These are phyloP conservation scores for Debaryomycetaceae sp. DNA, from an alignment of 1,139 yeast genomes.

Conservation along the genomic window DNA sequence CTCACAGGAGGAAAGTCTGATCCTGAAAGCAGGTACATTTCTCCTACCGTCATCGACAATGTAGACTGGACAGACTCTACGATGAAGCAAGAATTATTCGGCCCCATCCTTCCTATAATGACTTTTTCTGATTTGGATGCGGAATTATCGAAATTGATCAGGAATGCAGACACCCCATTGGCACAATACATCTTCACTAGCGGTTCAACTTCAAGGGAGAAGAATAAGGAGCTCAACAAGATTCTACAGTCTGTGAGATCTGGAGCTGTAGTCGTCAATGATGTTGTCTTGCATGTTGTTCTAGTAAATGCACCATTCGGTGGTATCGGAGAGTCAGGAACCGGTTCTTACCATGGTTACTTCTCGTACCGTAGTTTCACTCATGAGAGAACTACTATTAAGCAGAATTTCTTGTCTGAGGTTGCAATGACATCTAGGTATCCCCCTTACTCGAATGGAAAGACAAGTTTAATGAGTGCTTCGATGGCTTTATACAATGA, in stretches of 20 bases:
- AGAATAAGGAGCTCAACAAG: constrained; percentile 47
- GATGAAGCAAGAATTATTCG: constrained; percentile 79
- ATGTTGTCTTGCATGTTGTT: constrained; percentile 69
- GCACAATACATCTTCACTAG: constrained; percentile 75
- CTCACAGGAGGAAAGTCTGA: constrained; percentile 56
- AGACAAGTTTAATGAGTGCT: constrained; percentile 24
- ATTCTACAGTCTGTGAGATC: constrained; percentile 60
- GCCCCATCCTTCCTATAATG: constrained; percentile 79
- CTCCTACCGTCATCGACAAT: constrained; percentile 71
- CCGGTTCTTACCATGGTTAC: constrained; percentile 77
- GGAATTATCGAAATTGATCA: constrained; percentile 47
- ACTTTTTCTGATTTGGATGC: constrained; percentile 46
- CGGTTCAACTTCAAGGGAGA: constrained; percentile 26
- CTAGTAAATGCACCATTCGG: constrained; percentile 83
- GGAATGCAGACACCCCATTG: constrained; percentile 77
- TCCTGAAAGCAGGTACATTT: constrained; percentile 47
- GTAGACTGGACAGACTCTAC: constrained; percentile 64
- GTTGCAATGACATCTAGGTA: constrained; percentile 56
- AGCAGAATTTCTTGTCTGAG: constrained; percentile 70
- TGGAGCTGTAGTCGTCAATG: constrained; percentile 74
- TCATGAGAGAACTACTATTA: constrained; percentile 68
- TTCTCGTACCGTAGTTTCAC: constrained; percentile 71
- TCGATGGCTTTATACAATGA: constrained; percentile 27
- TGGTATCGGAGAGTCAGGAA: constrained; percentile 83
- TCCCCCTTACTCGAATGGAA: constrained; percentile 54